Percentiles rank a stretch among this genome's conserved stretches.
These are phyloP conservation scores for Globisporangium parvum DNA, from an alignment of 352 stramenopile species.

Conservation along the genomic window DNA sequence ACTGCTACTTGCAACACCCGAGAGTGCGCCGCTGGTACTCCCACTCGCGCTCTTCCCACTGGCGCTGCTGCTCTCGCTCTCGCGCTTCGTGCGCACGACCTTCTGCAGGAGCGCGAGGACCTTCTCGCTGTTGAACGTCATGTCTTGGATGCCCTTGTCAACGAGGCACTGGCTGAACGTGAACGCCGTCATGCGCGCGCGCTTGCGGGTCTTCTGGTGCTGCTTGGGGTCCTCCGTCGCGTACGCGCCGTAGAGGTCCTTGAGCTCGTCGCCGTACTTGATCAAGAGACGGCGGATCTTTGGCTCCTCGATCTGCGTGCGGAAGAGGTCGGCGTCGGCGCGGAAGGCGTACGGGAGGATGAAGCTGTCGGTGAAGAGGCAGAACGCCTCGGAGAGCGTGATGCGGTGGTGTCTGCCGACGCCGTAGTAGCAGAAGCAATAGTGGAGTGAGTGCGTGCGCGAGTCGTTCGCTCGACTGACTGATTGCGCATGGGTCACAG, in stretches of 20 bases:
- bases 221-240: slow-evolving; percentile 36
- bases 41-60: no score
- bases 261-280: slow-evolving; percentile 58
- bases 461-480: no score
- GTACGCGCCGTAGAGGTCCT: slow-evolving; percentile 49
- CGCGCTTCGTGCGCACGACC: slow-evolving; percentile 31
- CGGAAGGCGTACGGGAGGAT: slow-evolving; percentile 72
- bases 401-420: slow-evolving; percentile 50
- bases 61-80: slow-evolving; percentile 12
- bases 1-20: no score
- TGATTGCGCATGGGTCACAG: no score
- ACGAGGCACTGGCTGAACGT: slow-evolving; percentile 59
- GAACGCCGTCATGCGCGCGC: slow-evolving; percentile 45
- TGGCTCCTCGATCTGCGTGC: slow-evolving; percentile 61
- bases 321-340: no score
- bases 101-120: slow-evolving; percentile 51
- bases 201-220: no score
- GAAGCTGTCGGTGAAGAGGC: slow-evolving; percentile 67
- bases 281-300: slow-evolving; percentile 55
- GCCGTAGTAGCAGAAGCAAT: no score
- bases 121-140: slow-evolving; percentile 56
- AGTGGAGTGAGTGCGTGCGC: no score
- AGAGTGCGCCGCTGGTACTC: no score
- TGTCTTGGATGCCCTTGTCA: slow-evolving; percentile 53
- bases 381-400: slow-evolving; percentile 71